These are phyloP conservation scores for Fusarium siculi DNA, from an alignment of 2,329 filamentous ascomycete genomes.

Conservation along the genomic window DNA sequence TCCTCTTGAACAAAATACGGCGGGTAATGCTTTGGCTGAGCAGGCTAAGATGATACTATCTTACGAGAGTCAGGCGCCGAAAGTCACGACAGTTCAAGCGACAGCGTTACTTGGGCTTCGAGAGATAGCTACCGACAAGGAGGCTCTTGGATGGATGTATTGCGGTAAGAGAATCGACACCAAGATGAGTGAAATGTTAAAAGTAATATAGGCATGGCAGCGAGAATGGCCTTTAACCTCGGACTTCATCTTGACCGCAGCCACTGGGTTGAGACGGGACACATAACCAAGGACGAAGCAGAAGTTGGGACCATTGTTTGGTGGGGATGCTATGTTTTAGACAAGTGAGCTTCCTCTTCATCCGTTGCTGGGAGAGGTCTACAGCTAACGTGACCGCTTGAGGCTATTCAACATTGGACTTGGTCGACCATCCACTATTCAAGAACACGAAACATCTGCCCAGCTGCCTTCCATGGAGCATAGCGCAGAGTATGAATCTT, in stretches of 20 bases:
- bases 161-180: neutral
- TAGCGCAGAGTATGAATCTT: neutral
- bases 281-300: neutral
- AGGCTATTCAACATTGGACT: neutral
- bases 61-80: neutral
- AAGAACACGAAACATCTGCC: neutral
- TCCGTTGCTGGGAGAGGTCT: accelerated
- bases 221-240: neutral
- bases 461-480: neutral
- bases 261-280: neutral
- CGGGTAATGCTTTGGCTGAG: neutral
- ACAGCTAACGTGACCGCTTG: neutral
- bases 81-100: neutral
- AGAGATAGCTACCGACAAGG: neutral
- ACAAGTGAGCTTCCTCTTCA: neutral
- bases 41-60: neutral
- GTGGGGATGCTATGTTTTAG: neutral
- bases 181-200: neutral
- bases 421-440: neutral
- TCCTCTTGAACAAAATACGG: neutral
- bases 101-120: neutral
- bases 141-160: slow-evolving; percentile 1
- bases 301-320: neutral
- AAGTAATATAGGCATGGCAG: neutral
- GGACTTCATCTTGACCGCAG: neutral